Conservation (phyloP, 192 early-diverging fungal species). For the Backusella sp. region DNA sequence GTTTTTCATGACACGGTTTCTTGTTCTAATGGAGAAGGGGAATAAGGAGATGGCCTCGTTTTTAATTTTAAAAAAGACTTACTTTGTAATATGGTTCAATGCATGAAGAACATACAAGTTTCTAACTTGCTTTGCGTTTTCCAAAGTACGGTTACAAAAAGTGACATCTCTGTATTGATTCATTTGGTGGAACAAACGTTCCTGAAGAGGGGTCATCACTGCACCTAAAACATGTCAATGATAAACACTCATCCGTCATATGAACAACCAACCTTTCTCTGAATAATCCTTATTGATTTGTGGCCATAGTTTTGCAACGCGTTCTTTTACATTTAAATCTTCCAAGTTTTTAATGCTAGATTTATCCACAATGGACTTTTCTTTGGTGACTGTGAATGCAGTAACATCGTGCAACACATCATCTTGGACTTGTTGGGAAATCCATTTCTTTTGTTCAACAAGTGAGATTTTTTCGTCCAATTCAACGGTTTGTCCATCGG, state of each 20-base stretch:
- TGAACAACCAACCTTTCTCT: background rate
- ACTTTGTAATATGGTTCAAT: conserved; percentile 90
- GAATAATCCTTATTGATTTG: conserved; percentile 18
- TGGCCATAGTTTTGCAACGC: conserved; percentile 22
- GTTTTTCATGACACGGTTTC: conserved; percentile 78
- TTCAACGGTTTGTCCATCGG: conserved; percentile 25
- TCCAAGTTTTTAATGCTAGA: conserved; percentile 21
- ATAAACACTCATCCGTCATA: background rate
- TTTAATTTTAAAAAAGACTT: conserved; percentile 11
- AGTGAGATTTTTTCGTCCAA: conserved; percentile 32
- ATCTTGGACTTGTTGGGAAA: conserved; percentile 24
- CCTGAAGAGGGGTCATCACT: conserved; percentile 57
- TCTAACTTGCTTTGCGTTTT: conserved; percentile 69
- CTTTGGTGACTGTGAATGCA: background rate
- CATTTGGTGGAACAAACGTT: conserved; percentile 57
- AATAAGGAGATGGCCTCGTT: too few relatives aligned
- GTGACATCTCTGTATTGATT: conserved; percentile 79
- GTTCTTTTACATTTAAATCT: conserved; percentile 29
- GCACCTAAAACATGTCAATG: background rate
- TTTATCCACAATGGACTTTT: background rate
- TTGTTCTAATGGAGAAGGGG: conserved; percentile 36
- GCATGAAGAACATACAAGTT: conserved; percentile 78
- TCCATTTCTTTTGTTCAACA: conserved; percentile 45
- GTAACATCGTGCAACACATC: conserved; percentile 32
- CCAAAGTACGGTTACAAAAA: conserved; percentile 57